Base-by-base conservation (phyloP, 2,329 filamentous ascomycete species). In the Beauveria asiatica region DNA sequence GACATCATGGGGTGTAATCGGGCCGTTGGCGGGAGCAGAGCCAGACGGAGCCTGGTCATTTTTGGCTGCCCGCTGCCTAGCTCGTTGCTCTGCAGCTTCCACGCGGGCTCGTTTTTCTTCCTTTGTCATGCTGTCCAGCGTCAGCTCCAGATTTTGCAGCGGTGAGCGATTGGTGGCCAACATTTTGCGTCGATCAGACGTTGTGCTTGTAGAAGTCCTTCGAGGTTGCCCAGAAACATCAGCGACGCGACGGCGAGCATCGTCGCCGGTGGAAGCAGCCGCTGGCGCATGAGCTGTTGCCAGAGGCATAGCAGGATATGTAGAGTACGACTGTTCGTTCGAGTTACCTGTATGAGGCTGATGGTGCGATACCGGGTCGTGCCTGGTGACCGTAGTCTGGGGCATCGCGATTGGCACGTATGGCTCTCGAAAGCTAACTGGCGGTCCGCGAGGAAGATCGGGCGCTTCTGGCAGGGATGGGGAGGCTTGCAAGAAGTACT, bases 41-140 rank as follows among this genome's bases (percentile, higher is more conserved):
- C 59, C 52, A 63, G 44, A 37, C 45, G 30, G 23, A 41, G 46
- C 21, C 19, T 48, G 37, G 13, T 72, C 66, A 65, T 68, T 70
- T 25, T 74, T 72, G 42, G 79, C 79, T 13, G 76, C 78, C 65
- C 79, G 80, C 68, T 93, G 86, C 66, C 86, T 83, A 19, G 87
- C 83, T 48, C 83, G 82, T 65, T 85, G 80, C 72, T 97, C 93
- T 6, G 91, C 91, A 67, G 93, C 89, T 70, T 92, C 83, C 5
- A 93, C 85, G 51, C 90, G 83, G 9, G 92, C 91, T 64, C 93
- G 83, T 73, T 96, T 95, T 74, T 97, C 92, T 75, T 97, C 92
- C 73, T 97, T 97, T 72, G 89, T 96, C 73, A 97, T 93, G 74
- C 89, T 92, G 73, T 88, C 89, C 69, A 97, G 82, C 68, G 90